Conservation (phyloP, 345 rosid genomes). For the Balakata baccata region DNA sequence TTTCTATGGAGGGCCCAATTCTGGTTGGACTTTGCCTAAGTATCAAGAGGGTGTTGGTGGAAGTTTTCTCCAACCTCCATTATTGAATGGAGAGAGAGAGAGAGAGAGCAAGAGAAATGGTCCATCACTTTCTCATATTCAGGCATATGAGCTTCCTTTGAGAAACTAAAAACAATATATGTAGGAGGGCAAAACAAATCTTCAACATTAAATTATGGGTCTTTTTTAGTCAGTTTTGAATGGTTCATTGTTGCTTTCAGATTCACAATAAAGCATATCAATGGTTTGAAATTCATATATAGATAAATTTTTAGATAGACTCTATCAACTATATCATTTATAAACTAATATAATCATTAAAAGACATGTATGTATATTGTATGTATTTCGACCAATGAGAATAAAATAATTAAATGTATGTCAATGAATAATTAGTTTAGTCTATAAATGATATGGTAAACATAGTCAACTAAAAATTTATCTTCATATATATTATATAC, state of each 20-base stretch:
- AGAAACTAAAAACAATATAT: conserved; percentile 4
- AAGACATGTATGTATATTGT: too few relatives aligned
- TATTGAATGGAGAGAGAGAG: conserved; percentile 22
- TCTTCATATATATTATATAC: too few relatives aligned
- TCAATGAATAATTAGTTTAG: too few relatives aligned
- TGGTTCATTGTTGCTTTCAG: conserved; percentile 18
- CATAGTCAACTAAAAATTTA: too few relatives aligned
- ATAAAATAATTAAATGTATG: too few relatives aligned
- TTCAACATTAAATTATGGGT: conserved; percentile 21
- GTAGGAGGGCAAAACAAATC: neutral
- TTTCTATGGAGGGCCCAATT: conserved; percentile 32
- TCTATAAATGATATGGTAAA: too few relatives aligned
- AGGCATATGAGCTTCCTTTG: conserved; percentile 6
- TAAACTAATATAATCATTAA: too few relatives aligned
- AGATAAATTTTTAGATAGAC: too few relatives aligned
- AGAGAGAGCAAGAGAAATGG: conserved; percentile 30
- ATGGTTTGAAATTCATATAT: too few relatives aligned
- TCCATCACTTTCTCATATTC: conserved; percentile 37
- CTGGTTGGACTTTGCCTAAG: conserved; percentile 39
- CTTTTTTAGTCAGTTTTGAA: conserved; percentile 17
- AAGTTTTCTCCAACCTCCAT: conserved; percentile 38
- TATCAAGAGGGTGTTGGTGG: conserved; percentile 26
- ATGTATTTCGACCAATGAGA: too few relatives aligned
- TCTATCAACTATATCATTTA: too few relatives aligned
- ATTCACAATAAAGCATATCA: conserved; percentile 12